Base-by-base conservation (phyloP, 257 asterid species). In the Capsicum chinense region DNA sequence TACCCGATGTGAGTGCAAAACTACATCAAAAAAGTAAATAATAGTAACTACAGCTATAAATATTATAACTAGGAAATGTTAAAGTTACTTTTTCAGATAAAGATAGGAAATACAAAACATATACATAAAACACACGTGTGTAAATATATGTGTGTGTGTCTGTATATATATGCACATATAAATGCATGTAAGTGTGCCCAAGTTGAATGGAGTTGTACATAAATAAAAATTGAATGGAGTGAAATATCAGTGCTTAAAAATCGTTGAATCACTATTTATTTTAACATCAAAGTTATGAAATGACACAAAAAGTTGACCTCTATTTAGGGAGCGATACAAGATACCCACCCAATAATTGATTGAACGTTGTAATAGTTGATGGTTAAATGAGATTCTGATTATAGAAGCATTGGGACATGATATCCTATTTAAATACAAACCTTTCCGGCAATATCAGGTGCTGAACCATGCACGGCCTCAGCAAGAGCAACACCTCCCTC, bases 391-490 rank as follows among this genome's bases (percentile, higher is more conserved):
- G 37, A 71, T 47, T 44, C 52, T 68, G 13, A 16, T 8, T 69
- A 17, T 21, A 44, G 79, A 44, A 71, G 15, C 37, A 71, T 44
- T 71, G 37, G 79, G 57, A 71, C 79, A 76, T 7, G 62, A 76
- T 13, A 76, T 76, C 0, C 81, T 26, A 54, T 56, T 0, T 19
- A 11, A 47, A 79, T 56, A 80, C 92, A 67, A 82, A 96, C 99
- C 99, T 92, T 94, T 89, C 99, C 99, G 57, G 99, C 99, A 86
- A 95, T 95, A 88, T 95, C 99, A 86, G 99, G 99, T 84, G 99
- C 99, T 85, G 99, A 95, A 89, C 99, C 99, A 86, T 96, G 99
- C 21, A 96, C 99, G 67, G 98, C 99, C 93, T 96, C 99, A 79
- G 99, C 99, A 86, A 96, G 98, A 85, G 99, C 99, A 74, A 96